A percentile compares a stretch with the other conserved stretches of the same genome.
Evolutionary conservation across 805 yeast genomes (phyloP).

Genomic region (Ogataea kodamae): DNA sequence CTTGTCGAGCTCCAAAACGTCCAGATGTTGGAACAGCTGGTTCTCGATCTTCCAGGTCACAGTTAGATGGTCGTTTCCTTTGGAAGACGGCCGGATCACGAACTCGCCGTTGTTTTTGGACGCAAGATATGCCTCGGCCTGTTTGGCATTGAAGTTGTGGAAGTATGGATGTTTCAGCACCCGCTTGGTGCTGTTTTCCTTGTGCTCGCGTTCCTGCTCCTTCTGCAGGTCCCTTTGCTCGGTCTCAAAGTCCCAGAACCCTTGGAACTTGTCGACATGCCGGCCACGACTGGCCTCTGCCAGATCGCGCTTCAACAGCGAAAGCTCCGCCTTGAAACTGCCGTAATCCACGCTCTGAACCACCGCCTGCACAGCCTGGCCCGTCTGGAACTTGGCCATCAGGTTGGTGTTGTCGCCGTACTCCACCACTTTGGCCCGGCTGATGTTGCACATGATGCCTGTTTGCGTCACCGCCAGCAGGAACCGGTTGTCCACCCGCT

Average conservation of each 20-base stretch:
- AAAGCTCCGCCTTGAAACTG: constrained; percentile 69
- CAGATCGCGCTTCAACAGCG: constrained; percentile 65
- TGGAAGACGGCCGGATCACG: constrained; percentile 91
- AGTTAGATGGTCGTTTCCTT: constrained; percentile 83
- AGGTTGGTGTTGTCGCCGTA: constrained; percentile 44
- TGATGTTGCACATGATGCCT: constrained; percentile 42
- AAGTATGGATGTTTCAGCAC: constrained; percentile 89
- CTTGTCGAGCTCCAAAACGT: constrained; percentile 71
- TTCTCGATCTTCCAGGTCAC: constrained; percentile 96
- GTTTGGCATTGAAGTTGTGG: constrained; percentile 74
- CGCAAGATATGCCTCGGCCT: constrained; percentile 92
- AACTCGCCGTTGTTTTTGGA: constrained; percentile 86
- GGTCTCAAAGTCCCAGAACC: constrained; percentile 76
- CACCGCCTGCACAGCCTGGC: constrained; percentile 86
- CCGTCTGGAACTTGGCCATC: constrained; percentile 43
- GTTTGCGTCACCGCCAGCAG: constrained; percentile 47
- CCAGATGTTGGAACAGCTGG: constrained; percentile 86
- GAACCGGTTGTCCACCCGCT: constrained; percentile 50
- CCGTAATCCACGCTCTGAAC: constrained; percentile 68
- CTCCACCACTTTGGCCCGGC: constrained; percentile 37
- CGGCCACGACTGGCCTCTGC: constrained; percentile 48
- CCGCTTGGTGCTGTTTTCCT: constrained; percentile 65
- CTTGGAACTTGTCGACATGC: constrained; percentile 44
- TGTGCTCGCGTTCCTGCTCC: constrained; percentile 59
- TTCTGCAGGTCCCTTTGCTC: constrained; percentile 62